Evolutionary conservation across 495 filamentous ascomycete genomes (phyloP).

Genomic region (Cladorrhinum samala): DNA sequence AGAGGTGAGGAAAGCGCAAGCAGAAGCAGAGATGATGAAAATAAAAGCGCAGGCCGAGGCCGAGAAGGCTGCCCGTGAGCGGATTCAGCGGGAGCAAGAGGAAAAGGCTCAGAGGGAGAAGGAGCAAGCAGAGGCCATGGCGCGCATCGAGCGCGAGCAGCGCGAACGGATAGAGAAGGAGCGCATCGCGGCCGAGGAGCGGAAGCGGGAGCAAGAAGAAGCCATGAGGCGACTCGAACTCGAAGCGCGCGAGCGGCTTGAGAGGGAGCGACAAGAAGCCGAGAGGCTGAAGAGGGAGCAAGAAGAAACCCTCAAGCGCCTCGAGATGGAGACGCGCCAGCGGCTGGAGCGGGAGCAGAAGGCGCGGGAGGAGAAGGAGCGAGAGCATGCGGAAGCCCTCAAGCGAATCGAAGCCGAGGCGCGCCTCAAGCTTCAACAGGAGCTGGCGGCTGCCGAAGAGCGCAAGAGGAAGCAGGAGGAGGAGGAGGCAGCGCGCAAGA

Average conservation of each 20-base stretch:
- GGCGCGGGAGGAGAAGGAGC: conserved; percentile 41
- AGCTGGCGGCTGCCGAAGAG: not conserved
- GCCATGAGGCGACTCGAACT: conserved; percentile 34
- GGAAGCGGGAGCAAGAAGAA: conserved; percentile 30
- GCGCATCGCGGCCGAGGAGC: conserved; percentile 25
- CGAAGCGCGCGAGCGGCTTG: conserved; percentile 38
- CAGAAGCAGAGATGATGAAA: conserved; percentile 32
- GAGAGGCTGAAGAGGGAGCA: conserved; percentile 32
- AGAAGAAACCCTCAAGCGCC: conserved; percentile 27
- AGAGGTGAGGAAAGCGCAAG: conserved; percentile 30
- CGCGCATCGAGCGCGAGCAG: conserved; percentile 24
- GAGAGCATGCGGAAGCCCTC: not conserved
- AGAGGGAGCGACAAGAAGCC: conserved; percentile 28
- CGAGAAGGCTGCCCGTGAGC: conserved; percentile 34
- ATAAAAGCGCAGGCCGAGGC: conserved; percentile 39
- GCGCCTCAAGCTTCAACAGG: not conserved
- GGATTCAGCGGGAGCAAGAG: conserved; percentile 30
- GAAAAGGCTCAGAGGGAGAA: conserved; percentile 28
- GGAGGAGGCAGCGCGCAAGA: conserved; percentile 20
- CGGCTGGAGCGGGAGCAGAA: conserved; percentile 35
- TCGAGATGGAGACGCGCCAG: conserved; percentile 30
- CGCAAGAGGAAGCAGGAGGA: not conserved
- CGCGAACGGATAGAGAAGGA: conserved; percentile 32
- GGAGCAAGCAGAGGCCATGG: conserved; percentile 30
- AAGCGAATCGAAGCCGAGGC: conserved; percentile 17